Base-by-base conservation (phyloP, 805 yeast genomes). In the Scheffersomyces coipomensis region DNA sequence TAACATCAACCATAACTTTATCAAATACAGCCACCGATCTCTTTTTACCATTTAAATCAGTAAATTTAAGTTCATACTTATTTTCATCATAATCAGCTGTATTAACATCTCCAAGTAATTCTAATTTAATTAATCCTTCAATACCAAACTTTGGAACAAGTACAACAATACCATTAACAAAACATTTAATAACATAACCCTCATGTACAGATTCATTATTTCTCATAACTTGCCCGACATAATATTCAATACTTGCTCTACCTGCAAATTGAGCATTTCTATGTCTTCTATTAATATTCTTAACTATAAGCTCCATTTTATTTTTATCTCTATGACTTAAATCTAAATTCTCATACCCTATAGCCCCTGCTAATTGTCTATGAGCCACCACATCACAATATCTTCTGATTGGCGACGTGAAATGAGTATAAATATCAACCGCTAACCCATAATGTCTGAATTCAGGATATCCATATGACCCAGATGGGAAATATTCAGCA, bases 231-330 rank as follows among this genome's bases (percentile, higher is more conserved):
- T 93, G 98, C 7, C 99, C 99, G 35, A 93, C 99, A 56, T 88
- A 93, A 66, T 93, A 93, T 61, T 93, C 99, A 45, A 93, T 88
- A 58, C 96, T 86, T 16, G 99, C 97, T 58, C 99, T 78, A 27
- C 99, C 99, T 2, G 99, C 99, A 71, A 91, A 87, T 66, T 93
- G 99, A 0, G 99, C 99, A 59, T 93, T 93, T 64, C 99, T 81
- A 62, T 93, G 99, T 51, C 97, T 83, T 51, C 76, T 82, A 69
- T 93, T 93, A 57, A 93, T 90, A 58, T 93, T 93, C 50, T 81
- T 80, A 53, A 90, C 89, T 43, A 93, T 81, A 47, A 80, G 60
- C 48, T 91, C 97, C 90, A 93, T 87, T 68, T 88, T 88, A 54
- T 70, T 72, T 63, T 89, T 93, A 58, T 90, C 96, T 54, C 96